Percentiles rank a stretch among this genome's conserved stretches.
phyloP scores from a whole-genome alignment of 257 asterid genomes.

The Solanum lignicaule region DNA sequence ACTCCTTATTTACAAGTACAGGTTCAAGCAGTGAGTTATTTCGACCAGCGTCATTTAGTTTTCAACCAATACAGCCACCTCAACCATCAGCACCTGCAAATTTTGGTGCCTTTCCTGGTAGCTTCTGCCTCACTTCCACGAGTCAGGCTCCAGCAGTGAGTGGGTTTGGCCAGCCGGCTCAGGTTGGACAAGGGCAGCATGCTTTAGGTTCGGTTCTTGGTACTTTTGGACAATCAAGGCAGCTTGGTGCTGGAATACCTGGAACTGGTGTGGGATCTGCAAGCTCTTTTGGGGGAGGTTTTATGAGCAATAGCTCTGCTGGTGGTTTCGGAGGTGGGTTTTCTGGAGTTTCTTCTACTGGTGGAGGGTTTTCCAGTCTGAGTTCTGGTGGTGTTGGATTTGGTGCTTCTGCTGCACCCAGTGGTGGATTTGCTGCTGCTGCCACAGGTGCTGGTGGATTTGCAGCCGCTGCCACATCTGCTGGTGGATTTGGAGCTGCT shows the following conservation, averaged over 20 bases:
- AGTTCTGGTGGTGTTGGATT: constrained; percentile 47
- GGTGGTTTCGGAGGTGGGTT: constrained; percentile 49
- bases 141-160: constrained; percentile 38
- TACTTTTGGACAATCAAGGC: constrained; percentile 92
- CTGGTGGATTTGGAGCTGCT: constrained; percentile 16
- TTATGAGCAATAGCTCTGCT: constrained; percentile 20
- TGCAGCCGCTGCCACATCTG: constrained; percentile 13
- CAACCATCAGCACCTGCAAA: constrained; percentile 34
- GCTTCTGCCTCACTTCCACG: constrained; percentile 30
- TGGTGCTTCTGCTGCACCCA: constrained; percentile 11
- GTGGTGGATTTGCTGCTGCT: constrained; percentile 21
- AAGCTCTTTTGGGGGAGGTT: constrained; percentile 37
- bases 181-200: constrained; percentile 72
- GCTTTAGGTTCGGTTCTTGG: constrained; percentile 92
- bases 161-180: constrained; percentile 81
- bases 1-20: constrained; percentile 31
- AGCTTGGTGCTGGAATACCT: constrained; percentile 62
- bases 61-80: constrained; percentile 48
- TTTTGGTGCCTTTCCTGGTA: constrained; percentile 17
- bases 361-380: constrained; percentile 43
- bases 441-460: constrained; percentile 18
- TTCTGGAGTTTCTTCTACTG: constrained; percentile 33
- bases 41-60: constrained; percentile 82
- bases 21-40: constrained; percentile 57
- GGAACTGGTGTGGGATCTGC: constrained; percentile 55